phyloP scores from a whole-genome alignment of 2,329 filamentous ascomycete genomes.

The Cercospora sp. region DNA sequence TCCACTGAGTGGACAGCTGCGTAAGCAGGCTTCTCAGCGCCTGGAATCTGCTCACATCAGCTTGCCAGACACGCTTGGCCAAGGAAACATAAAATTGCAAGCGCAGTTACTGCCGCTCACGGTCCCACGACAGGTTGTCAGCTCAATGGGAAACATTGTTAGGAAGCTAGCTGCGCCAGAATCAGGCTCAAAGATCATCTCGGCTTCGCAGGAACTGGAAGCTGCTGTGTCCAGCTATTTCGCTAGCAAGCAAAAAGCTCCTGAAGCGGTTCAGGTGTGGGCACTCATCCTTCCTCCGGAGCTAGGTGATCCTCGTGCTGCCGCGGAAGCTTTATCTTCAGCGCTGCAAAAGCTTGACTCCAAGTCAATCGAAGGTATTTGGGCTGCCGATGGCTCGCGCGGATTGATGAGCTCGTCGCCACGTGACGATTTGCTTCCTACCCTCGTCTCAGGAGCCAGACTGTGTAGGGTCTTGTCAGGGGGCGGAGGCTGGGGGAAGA shows the following conservation, averaged over 20 bases:
- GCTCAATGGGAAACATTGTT: conserved; percentile 77
- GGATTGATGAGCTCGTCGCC: not conserved
- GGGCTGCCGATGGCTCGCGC: not conserved
- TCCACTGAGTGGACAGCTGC: conserved; percentile 14
- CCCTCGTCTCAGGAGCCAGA: conserved; percentile 36
- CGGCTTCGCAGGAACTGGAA: conserved; percentile 73
- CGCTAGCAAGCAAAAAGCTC: conserved; percentile 42
- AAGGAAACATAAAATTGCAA: not conserved
- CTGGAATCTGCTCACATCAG: conserved; percentile 29
- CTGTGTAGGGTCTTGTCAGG: conserved; percentile 66
- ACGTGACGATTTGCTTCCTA: not conserved
- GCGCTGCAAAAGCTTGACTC: not conserved
- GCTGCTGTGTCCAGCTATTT: conserved; percentile 61
- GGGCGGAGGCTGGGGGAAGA: conserved; percentile 80
- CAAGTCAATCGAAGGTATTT: conserved; percentile 7
- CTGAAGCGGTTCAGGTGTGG: conserved; percentile 65
- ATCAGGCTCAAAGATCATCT: conserved; percentile 41
- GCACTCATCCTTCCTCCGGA: conserved; percentile 62
- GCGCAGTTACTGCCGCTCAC: conserved; percentile 54
- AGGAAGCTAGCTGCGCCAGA: conserved; percentile 45
- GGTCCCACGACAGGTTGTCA: conserved; percentile 62
- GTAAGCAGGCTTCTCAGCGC: conserved; percentile 14
- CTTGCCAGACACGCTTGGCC: conserved; percentile 15
- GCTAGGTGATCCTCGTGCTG: not conserved
- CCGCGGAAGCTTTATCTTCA: not conserved